phyloP scores from a whole-genome alignment of 805 yeast species.

The Nakazawaea peltata region DNA sequence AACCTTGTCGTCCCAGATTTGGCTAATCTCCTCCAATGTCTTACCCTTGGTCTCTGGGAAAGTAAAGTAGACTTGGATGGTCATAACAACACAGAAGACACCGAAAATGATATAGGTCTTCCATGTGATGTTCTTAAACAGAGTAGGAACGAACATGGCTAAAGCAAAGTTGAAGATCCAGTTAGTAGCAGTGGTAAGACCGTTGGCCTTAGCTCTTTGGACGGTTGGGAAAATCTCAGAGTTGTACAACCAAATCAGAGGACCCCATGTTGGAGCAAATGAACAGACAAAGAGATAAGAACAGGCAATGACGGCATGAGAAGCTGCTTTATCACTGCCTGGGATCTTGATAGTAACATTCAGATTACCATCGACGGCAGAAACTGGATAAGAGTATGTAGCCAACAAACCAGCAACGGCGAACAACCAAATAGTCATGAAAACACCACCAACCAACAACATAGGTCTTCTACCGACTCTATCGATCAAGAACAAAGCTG shows the following conservation, averaged over 20 bases:
- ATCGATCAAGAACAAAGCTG: conserved; percentile 54
- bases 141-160: conserved; percentile 52
- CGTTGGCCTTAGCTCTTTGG: conserved; percentile 59
- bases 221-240: conserved; percentile 21
- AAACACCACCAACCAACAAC: conserved; percentile 37
- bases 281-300: conserved; percentile 37
- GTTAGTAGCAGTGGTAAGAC: conserved; percentile 60
- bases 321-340: conserved; percentile 22
- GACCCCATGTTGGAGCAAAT: conserved; percentile 40
- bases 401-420: conserved; percentile 34
- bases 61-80: conserved; percentile 30
- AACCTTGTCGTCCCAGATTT: conserved; percentile 18
- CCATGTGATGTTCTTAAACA: conserved; percentile 50
- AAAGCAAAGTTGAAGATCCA: conserved; percentile 66
- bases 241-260: conserved; percentile 23
- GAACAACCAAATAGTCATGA: conserved; percentile 31
- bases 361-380: conserved; percentile 20
- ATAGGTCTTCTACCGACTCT: conserved; percentile 62
- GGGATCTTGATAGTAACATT: conserved; percentile 28
- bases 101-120: conserved; percentile 51
- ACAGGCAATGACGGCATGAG: conserved; percentile 38
- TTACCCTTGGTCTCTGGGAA: conserved; percentile 62
- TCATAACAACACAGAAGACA: conserved; percentile 40
- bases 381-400: conserved; percentile 27
- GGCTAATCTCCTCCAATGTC: conserved; percentile 55